Evolutionary conservation across 176 grass and related monocot genomes (phyloP).

Genomic region (Aegilops sharonensis): DNA sequence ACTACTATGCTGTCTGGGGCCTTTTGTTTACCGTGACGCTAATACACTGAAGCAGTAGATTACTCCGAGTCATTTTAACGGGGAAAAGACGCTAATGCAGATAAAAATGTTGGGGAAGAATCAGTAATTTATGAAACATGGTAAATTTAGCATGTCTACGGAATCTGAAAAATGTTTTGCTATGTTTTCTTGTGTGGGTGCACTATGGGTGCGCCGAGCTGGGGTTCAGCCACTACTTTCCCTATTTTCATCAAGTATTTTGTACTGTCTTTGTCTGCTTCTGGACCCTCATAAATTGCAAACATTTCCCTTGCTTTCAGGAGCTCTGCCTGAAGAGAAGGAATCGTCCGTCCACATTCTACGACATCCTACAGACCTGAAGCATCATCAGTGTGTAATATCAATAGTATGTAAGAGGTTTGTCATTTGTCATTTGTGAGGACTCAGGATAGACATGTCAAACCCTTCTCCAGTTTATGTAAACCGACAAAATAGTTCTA

Average conservation of each 20-base stretch:
- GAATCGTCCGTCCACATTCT: constrained; percentile 49
- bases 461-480: background rate
- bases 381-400: background rate
- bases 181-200: no score
- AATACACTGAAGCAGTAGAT: background rate
- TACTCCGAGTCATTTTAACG: background rate
- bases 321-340: constrained; percentile 61
- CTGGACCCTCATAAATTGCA: background rate
- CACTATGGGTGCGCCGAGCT: no score
- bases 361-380: constrained; percentile 55
- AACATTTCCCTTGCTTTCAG: constrained; percentile 41
- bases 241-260: background rate
- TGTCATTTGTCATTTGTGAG: background rate
- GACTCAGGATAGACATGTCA: background rate
- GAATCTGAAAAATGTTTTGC: background rate
- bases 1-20: background rate
- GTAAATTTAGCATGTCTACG: background rate
- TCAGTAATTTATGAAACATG: background rate
- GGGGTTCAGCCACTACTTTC: no score
- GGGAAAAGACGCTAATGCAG: background rate
- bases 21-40: background rate
- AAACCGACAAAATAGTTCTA: background rate
- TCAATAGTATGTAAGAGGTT: background rate
- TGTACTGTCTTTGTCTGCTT: background rate
- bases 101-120: background rate